Percentiles rank a stretch among this genome's conserved stretches.
Conservation (phyloP, 495 filamentous ascomycete species). For the Aspergillus affinis region DNA sequence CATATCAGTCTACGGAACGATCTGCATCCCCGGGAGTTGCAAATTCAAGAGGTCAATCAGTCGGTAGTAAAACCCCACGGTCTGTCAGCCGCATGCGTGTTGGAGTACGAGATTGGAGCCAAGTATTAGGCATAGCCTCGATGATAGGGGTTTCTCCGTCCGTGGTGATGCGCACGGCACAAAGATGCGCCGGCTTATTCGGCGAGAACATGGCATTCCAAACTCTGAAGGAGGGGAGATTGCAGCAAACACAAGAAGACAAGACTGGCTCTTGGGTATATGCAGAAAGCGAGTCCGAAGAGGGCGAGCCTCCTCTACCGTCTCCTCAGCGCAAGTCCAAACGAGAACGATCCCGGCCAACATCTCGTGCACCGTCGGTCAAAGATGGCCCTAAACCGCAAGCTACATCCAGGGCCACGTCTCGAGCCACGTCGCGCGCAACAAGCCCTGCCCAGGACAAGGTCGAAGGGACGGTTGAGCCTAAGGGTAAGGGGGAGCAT, state of each 20-base stretch:
- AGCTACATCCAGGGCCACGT: not conserved
- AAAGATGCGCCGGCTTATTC: constrained; percentile 71
- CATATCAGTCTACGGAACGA: constrained; percentile 6
- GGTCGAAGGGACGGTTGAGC: constrained; percentile 1
- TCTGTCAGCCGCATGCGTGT: constrained; percentile 24
- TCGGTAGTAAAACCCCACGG: constrained; percentile 9
- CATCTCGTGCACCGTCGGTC: not conserved
- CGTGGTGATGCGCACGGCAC: constrained; percentile 62
- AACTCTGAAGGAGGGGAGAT: constrained; percentile 47
- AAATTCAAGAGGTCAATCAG: constrained; percentile 20
- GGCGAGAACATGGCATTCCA: constrained; percentile 62
- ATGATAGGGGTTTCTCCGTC: constrained; percentile 61
- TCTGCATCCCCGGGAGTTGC: constrained; percentile 19
- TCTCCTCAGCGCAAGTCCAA: constrained; percentile 9
- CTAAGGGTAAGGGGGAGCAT: constrained; percentile 31
- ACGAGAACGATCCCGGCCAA: constrained; percentile 6
- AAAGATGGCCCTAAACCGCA: not conserved
- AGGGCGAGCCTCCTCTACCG: not conserved
- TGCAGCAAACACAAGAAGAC: constrained; percentile 24
- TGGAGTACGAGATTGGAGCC: constrained; percentile 73
- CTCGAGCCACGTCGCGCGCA: constrained; percentile 14
- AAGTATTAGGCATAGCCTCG: constrained; percentile 72
- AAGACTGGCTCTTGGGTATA: constrained; percentile 23
- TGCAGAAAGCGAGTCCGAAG: constrained; percentile 25
- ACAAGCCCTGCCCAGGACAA: constrained; percentile 10